Evolutionary conservation across 129 eudicot genomes (phyloP), one percentile per base, ranked within the genome.

Genomic region (Glebionis coronaria): DNA sequence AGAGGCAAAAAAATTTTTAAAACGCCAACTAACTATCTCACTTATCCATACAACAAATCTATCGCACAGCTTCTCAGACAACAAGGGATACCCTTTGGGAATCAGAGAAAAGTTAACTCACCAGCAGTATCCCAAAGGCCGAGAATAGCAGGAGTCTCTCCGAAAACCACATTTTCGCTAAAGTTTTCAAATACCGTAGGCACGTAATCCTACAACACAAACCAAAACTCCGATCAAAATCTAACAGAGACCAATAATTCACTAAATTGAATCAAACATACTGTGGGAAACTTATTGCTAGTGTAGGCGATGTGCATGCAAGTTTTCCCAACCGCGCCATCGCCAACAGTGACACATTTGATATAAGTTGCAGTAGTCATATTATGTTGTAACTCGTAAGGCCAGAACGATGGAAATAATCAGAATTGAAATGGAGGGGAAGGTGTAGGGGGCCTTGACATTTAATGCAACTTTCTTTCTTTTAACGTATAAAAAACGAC

Each of bases 41-140:
- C n/a, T n/a, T n/a, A n/a, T n/a, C n/a, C n/a, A n/a, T n/a, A n/a
- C n/a, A n/a, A n/a, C n/a, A n/a, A n/a, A n/a, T n/a, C n/a, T n/a
- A n/a, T n/a, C n/a, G n/a, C n/a, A n/a, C n/a, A n/a, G n/a, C n/a
- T n/a, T n/a, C n/a, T n/a, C n/a, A n/a, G n/a, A n/a, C n/a, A n/a
- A n/a, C n/a, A n/a, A n/a, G n/a, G n/a, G n/a, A n/a, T n/a, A n/a
- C n/a, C n/a, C n/a, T n/a, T n/a, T n/a, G n/a, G n/a, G n/a, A n/a
- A n/a, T 35, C 42, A 9, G 52, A 52, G 38, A 38, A 4, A 29
- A 9, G 21, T 16, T 53, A 68, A 46, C 2, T 49, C 46, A 90
- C 97, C 97, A 72, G 97, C 97, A 75, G 97, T 90, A 61, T 90
- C 97, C 97, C 97, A 90, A 27, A 90, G 91, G 67, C 97, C 97